Evolutionary conservation across 176 grass and related monocot genomes (phyloP).

Genomic region (Cymbopogon citratus): DNA sequence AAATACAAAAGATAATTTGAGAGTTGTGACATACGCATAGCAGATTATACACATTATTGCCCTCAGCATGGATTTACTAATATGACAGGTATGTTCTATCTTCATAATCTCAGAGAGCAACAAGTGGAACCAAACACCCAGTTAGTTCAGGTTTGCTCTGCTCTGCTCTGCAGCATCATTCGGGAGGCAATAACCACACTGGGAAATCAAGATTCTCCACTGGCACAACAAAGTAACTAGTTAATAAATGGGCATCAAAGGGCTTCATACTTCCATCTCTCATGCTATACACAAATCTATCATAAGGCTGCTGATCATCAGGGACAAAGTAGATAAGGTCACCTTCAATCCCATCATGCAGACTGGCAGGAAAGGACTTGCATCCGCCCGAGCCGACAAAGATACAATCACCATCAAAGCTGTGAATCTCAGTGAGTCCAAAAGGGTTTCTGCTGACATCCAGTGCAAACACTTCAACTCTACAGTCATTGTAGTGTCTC

Average conservation of each 20-base stretch:
- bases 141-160: too few species aligned
- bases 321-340: constrained; percentile 12
- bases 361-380: constrained; percentile 27
- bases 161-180: too few species aligned
- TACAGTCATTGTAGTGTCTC: not conserved
- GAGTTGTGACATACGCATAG: too few species aligned
- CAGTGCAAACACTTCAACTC: constrained; percentile 12
- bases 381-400: not conserved
- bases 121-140: too few species aligned
- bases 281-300: not conserved
- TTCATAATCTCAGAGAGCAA: too few species aligned
- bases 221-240: not conserved
- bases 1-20: not conserved
- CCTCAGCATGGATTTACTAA: too few species aligned
- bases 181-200: too few species aligned
- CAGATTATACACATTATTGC: not conserved
- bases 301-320: not conserved
- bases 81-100: too few species aligned
- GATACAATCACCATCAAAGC: constrained; percentile 15
- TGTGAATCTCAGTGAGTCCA: not conserved
- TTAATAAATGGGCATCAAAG: not conserved
- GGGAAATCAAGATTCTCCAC: too few species aligned
- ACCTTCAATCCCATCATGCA: not conserved
- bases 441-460: constrained; percentile 17
- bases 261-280: not conserved